phyloP scores from a whole-genome alignment of 768 basidiomycete genomes.

The Suillus paluster region DNA sequence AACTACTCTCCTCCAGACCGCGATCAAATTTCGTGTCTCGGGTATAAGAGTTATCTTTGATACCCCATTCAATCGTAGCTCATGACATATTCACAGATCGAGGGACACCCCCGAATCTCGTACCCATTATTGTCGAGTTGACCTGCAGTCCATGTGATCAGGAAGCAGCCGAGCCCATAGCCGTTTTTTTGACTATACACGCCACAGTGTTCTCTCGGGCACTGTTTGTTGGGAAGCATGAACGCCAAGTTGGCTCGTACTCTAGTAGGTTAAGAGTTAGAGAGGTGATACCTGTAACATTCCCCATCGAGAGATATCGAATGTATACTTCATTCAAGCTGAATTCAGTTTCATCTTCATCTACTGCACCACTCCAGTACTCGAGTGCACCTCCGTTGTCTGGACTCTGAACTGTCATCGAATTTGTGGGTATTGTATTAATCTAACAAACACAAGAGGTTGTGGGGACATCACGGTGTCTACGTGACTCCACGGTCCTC shows the following conservation, averaged over 20 bases:
- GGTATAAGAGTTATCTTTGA: background rate
- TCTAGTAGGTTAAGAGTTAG: background rate
- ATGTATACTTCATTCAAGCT: background rate
- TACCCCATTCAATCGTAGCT: background rate
- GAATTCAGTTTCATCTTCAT: background rate
- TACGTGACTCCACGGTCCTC: too few relatives aligned
- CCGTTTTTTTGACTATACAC: slow-evolving; percentile 4
- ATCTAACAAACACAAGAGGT: too few relatives aligned
- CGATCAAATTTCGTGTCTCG: background rate
- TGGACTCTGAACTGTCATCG: too few relatives aligned
- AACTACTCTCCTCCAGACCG: background rate
- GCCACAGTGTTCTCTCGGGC: slow-evolving; percentile 4
- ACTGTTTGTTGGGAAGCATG: slow-evolving; percentile 1
- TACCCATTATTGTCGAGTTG: background rate
- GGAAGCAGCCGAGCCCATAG: slow-evolving; percentile 3
- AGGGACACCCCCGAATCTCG: background rate
- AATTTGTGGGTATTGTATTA: too few relatives aligned
- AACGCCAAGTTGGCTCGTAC: background rate
- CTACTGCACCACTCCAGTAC: background rate
- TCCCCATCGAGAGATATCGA: background rate
- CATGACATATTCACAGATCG: background rate
- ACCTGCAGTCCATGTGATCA: background rate
- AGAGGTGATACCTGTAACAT: background rate
- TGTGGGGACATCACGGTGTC: too few relatives aligned
- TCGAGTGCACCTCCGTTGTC: background rate